Base-by-base conservation (phyloP, 164 flowering plant species). In the Stephania japonica region DNA sequence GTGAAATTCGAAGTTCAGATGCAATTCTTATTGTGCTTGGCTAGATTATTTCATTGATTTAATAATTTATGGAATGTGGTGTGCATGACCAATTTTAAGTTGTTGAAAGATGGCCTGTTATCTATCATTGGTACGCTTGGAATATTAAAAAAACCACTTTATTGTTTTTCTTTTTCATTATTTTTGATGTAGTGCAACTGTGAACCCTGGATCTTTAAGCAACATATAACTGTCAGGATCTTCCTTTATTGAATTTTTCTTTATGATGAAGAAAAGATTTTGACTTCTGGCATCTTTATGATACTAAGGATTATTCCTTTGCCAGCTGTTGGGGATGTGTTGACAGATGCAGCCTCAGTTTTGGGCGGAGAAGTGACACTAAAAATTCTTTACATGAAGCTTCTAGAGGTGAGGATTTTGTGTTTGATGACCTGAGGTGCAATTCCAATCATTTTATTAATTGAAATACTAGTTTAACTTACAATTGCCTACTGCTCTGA, bases 321-420 rank as follows among this genome's bases (percentile, higher is more conserved):
- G 78, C 75, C 78, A 96, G 99, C 97, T 77, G 91, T 96, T 72
- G 98, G 90, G 72, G 95, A 96, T 81, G 91, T 92, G 62, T 82
- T 96, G 77, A 89, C 81, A 75, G 99, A 96, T 78, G 97, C 97
- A 67, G 97, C 98, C 73, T 85, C 89, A 75, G 92, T 96, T 77
- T 82, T 96, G 77, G 97, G 99, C 59, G 99, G 99, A 75, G 97
- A 91, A 75, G 72, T 87, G 63, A 84, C 92, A 2, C 79, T 96
- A 59, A 88, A 81, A 81, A 92, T 96, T 84, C 94, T 96, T 63
- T 93, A 86, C 73, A 73, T 86, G 88, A 96, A 92, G 84, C 91
- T 96, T 77, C 78, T 87, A 67, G 90, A 93, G 98, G 98, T 95
- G 59, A 66, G 83, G 68, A 26, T 26, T 71, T 62, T 68, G 14